These are phyloP conservation scores for Metschnikowia cubensis DNA, from an alignment of 805 yeast genomes.

Conservation along the genomic window DNA sequence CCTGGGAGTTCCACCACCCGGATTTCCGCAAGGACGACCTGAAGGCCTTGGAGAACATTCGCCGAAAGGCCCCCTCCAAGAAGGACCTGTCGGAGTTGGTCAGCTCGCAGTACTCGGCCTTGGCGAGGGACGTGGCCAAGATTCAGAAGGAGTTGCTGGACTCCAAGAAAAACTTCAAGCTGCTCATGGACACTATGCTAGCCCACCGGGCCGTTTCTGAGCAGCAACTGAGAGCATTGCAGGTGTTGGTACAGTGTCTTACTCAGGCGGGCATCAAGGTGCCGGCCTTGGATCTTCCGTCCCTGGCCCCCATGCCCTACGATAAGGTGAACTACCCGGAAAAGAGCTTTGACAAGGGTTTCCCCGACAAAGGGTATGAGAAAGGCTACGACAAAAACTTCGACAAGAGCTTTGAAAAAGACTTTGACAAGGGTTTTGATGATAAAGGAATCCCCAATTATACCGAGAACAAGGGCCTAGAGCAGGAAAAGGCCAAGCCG, in stretches of 20 bases:
- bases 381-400: no score
- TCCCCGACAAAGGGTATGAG: slow-evolving; percentile 10
- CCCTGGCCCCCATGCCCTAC: slow-evolving; percentile 18
- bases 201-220: slow-evolving; percentile 56
- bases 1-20: slow-evolving; percentile 96
- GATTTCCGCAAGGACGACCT: slow-evolving; percentile 73
- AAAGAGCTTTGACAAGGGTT: background rate
- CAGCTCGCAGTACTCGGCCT: slow-evolving; percentile 17
- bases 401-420: background rate
- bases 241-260: slow-evolving; percentile 46
- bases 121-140: slow-evolving; percentile 31
- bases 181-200: slow-evolving; percentile 58
- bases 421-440: background rate
- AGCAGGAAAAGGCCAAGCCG: background rate
- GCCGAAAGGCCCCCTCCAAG: slow-evolving; percentile 70
- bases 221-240: slow-evolving; percentile 50
- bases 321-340: background rate
- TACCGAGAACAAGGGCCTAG: background rate
- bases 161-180: slow-evolving; percentile 51
- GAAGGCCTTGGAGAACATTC: slow-evolving; percentile 81
- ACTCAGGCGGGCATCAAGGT: slow-evolving; percentile 59
- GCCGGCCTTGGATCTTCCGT: slow-evolving; percentile 61
- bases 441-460: slow-evolving; percentile 4
- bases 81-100: slow-evolving; percentile 24
- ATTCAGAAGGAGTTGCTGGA: slow-evolving; percentile 31